Base-by-base conservation (phyloP, 768 basidiomycete species). In the Lactarius sanguifluus region DNA sequence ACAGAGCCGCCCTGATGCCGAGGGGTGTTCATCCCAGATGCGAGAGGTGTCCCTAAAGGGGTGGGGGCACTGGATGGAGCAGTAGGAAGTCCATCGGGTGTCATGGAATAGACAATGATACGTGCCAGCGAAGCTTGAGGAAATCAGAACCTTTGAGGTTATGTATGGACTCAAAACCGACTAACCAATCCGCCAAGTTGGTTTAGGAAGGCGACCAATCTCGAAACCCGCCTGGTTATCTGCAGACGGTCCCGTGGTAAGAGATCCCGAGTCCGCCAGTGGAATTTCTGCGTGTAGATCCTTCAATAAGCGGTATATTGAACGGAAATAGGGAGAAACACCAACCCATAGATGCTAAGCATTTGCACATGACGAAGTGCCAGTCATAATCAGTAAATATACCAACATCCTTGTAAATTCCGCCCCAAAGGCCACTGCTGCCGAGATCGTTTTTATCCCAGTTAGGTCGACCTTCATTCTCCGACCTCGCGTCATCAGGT, bases 31-130 rank as follows among this genome's bases (percentile, higher is more conserved):
- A 82, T 79, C 2, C 86, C 87, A 0, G 88, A 89, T 8, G 85
- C 81, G 30, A 83, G 72, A 0, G 92, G 91, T 9, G 92, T 92
- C 63, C 87, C 86, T 45, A 85, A 73, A 2, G 94, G 93, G 0
- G 94, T 95, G 1, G 87, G 82, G 3, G 82, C 80, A 66, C 80
- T 85, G 1, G 92, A 92, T 0, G 80, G 74, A 0, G 85, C 83
- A 3, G 81, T 77, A 45, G 87, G 80, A 25, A 79, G 67, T 13
- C 86, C 82, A 72, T 92, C 90, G 3, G 81, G 81, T 0, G 87
- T 81, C 88, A 97, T 95, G 5, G 92, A 94, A 76, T 94, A 94
- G 3, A 96, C 89, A 65, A 96, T 89, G 64, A 95, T 88, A 43
- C 86, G 83, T 13, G 94, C 92, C 59, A 96, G 78, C 13, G 91